Base-by-base conservation (phyloP, 106 monocot genomes). In the Apostasia ramifera region DNA sequence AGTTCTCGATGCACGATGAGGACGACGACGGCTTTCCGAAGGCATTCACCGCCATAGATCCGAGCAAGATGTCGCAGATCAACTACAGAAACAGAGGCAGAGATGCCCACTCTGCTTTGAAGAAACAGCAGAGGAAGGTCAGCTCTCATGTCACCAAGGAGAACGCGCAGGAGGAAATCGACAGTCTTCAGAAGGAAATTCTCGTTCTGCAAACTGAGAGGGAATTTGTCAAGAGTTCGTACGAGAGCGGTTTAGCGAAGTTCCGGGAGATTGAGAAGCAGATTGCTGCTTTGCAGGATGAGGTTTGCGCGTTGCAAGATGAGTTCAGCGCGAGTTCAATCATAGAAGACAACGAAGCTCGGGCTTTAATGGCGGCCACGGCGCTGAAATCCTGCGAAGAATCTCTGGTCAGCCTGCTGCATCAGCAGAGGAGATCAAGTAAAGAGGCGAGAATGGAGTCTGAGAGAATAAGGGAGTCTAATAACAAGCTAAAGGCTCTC, bases 371-470 rank as follows among this genome's bases (percentile, higher is more conserved):
- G 72, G 73, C 78, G 0, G 78, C 78, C 2, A 61, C 67, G 1
- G 73, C 78, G 3, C 57, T 78, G n/a, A 78, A 72, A 12, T 78
- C 78, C 4, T 78, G 78, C 8, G 78, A 78, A 58, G 73, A 73
- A 40, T 62, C 66, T 10, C 46, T 79, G 4, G 45, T 69, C 11
- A 59, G 10, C n/a, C 4, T 79, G 54, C 68, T 63, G 9, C 53
- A 73, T 26, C 73, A 79, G 37, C 73, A 73, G 55, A 73, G 63
- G 61, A 73, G 8, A 14, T 15, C 63, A 0, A 5, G 4, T 1
- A 48, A 59, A 37, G 78, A 78, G 55, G 67, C 73, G 1, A 48
- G 45, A 15, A 14, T 54, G 6, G 78, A 73, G 59, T 72, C 78
- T 2, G 41, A 67, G 50, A 72, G 78, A 55, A 72, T 78, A 3